Evolutionary conservation across 1,139 yeast species (phyloP), one percentile per base, ranked within the genome.

Genomic region (Scheffersomyces titani): DNA sequence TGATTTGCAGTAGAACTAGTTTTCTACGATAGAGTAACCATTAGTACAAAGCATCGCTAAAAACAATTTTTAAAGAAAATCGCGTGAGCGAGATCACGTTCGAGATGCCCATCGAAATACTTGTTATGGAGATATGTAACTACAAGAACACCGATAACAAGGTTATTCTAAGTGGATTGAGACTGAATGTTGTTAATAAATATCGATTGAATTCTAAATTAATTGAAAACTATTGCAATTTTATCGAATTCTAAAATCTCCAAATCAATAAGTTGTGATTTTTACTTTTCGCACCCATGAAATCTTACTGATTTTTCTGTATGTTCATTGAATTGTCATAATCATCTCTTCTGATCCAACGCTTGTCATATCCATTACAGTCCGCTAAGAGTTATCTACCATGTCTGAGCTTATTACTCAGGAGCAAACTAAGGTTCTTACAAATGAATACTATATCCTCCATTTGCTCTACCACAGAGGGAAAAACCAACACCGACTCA

Each of bases 401-500:
- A 46, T 46, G 49, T 3, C n/a, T 6, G 24, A 46, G 18, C 49
- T 46, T 22, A 46, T 46, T 22, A 6, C 49, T 5, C 24, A 19
- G 22, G 49, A 20, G 16, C 49, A 46, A n/a, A 19, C 49, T n/a
- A 13, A 24, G 16, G 21, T 50, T 16, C 62, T 65, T 51, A 62
- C 59, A 7, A 70, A 64, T 53, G 97, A 92, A 70, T 83, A 75
- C 54, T 80, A 82, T 44, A 67, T 90, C 3, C 67, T 90, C 7
- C 88, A 85, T 62, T 70, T 91, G 51, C 63, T 90, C 3, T 86
- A 88, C 66, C 91, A 88, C 63, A 75, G 97, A 59, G 89, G 88
- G 68, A 78, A 80, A 59, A 90, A 90, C 68, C 97, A 92, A 70
- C 97, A 91, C 65, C 75, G 87, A n/a, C 82, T 80, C 18, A 83